Percentiles rank a stretch among this genome's conserved stretches.
Evolutionary conservation across 257 asterid species (phyloP).

Genomic region (Pogostemon cablin): DNA sequence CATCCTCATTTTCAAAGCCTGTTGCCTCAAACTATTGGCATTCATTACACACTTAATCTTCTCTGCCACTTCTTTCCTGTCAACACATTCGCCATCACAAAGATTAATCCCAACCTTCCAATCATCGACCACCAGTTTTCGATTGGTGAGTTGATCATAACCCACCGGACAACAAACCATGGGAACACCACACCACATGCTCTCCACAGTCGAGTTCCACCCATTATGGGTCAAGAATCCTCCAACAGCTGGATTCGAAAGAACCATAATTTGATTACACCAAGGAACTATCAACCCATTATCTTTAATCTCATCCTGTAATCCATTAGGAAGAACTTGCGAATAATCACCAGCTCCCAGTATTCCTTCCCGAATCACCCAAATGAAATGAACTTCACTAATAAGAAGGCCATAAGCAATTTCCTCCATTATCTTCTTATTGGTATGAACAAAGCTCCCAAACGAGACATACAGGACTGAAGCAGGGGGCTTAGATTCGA

Average conservation of each 20-base stretch:
- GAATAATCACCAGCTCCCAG: not conserved
- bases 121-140: conserved; percentile 29
- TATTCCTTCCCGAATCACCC: conserved; percentile 55
- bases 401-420: conserved; percentile 50
- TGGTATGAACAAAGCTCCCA: conserved; percentile 42
- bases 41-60: no score
- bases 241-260: conserved; percentile 43
- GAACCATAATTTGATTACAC: conserved; percentile 52
- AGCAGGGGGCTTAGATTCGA: conserved; percentile 37
- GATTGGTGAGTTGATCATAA: conserved; percentile 39
- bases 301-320: conserved; percentile 30
- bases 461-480: conserved; percentile 55
- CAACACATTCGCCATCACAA: no score
- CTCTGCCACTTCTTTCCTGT: no score
- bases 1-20: no score
- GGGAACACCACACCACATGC: conserved; percentile 55
- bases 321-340: conserved; percentile 38
- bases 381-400: conserved; percentile 48
- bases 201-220: conserved; percentile 55
- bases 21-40: no score
- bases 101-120: no score
- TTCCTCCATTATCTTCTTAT: conserved; percentile 35
- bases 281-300: conserved; percentile 51
- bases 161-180: conserved; percentile 44
- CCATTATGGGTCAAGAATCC: conserved; percentile 60